Evolutionary conservation across 257 asterid species (phyloP), one percentile per base, ranked within the genome.

Genomic region (Petunia axillaris): DNA sequence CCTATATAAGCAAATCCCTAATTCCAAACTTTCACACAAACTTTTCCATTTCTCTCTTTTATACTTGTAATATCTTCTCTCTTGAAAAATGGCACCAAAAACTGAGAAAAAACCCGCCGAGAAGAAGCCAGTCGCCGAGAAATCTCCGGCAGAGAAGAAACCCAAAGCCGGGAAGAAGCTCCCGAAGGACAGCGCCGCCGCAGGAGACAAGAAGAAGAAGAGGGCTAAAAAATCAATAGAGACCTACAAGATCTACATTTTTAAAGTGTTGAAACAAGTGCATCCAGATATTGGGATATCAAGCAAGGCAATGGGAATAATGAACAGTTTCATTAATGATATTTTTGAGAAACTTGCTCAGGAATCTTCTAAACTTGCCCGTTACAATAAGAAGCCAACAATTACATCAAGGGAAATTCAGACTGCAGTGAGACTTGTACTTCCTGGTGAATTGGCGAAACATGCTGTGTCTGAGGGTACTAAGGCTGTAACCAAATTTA

Each of bases 241-340:
- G 81, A 91, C 94, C 15, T 91, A 91, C 89, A 91, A 91, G 92
- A 91, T 91, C 87, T 91, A 91, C 86, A 91, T 91, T 82, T 91
- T 91, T 84, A 91, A 91, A 89, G 94, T 91, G 57, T 66, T 91
- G 82, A 91, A 91, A 57, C 94, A 91, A 85, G 97, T 91, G 4
- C 97, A 91, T 13, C 97, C 93, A 0, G 97, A 91, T 64, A 91
- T 91, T 52, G 94, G 97, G 0, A 91, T 91, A 57, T 91, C 97
- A 36, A 90, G 93, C 94, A 91, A 89, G 83, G 94, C 97, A 2
- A 91, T 91, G 94, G 97, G 97, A 0, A 91, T 91, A 53, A 90
- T 91, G 97, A 91, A 91, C 92, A 91, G 94, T 70, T 91, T 91
- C 70, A 91, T 90, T 82, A 89, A 91, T 46, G 97, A 91, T 53